Evolutionary conservation across 345 rosid genomes (phyloP).

Genomic region (Ceriops tagal): DNA sequence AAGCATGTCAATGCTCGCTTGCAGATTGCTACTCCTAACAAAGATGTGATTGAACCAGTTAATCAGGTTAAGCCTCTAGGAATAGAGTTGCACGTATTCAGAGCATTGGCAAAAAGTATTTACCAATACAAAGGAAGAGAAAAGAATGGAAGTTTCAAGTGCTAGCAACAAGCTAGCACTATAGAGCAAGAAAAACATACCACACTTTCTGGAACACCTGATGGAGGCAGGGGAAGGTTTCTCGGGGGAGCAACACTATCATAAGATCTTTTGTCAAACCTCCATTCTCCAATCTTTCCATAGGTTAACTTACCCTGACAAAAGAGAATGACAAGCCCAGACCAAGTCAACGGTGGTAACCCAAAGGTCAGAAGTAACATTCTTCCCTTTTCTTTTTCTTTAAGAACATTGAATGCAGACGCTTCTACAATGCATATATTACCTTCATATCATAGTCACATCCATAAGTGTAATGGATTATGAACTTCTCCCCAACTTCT

Average conservation of each 20-base stretch:
- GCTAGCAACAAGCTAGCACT: neutral
- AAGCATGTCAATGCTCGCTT: too few species aligned
- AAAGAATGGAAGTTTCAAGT: too few species aligned
- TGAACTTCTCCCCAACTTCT: constrained; percentile 73
- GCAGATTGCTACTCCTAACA: too few species aligned
- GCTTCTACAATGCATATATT: constrained; percentile 2
- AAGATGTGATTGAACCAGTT: too few species aligned
- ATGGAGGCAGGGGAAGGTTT: constrained; percentile 91
- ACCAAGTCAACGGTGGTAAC: neutral
- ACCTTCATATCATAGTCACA: constrained; percentile 95
- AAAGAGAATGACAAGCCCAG: constrained; percentile 5
- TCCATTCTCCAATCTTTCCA: constrained; percentile 95
- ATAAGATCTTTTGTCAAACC: constrained; percentile 90
- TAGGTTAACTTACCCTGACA: constrained; percentile 76
- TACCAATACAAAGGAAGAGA: too few species aligned
- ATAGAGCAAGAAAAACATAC: constrained; percentile 42
- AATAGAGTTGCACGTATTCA: too few species aligned
- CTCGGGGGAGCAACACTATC: constrained; percentile 55
- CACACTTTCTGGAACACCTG: constrained; percentile 93
- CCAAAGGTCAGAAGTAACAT: constrained; percentile 11
- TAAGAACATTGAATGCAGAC: neutral
- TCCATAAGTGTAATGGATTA: constrained; percentile 95
- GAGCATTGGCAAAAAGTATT: too few species aligned
- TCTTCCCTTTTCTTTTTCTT: constrained; percentile 5
- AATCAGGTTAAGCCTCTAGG: too few species aligned